phyloP scores from a whole-genome alignment of 1,139 yeast species.

The Saccharomyces hybrid region DNA sequence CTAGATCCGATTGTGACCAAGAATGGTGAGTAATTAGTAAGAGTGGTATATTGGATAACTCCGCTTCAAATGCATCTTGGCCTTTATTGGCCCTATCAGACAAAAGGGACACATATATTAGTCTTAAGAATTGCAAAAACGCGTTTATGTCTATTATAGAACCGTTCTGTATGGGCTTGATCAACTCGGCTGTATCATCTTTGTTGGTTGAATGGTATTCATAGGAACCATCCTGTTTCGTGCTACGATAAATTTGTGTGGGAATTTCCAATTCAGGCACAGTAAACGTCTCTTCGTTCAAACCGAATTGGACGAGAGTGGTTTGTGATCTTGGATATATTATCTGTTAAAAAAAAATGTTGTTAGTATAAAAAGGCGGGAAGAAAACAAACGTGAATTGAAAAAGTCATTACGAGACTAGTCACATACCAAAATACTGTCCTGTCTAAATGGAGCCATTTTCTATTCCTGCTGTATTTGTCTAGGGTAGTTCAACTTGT shows the following conservation, averaged over 20 bases:
- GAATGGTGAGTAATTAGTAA: conserved; percentile 54
- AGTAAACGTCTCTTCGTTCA: conserved; percentile 61
- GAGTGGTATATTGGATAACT: conserved; percentile 41
- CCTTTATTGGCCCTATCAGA: conserved; percentile 28
- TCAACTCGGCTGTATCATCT: conserved; percentile 36
- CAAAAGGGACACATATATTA: conserved; percentile 52
- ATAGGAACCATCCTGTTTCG: conserved; percentile 14
- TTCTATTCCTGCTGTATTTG: background rate
- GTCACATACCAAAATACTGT: conserved; percentile 25
- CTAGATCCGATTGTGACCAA: conserved; percentile 66
- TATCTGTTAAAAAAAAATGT: conserved; percentile 32
- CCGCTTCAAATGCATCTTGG: conserved; percentile 40
- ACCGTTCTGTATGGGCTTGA: conserved; percentile 60
- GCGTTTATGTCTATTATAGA: conserved; percentile 62
- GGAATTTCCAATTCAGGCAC: conserved; percentile 76
- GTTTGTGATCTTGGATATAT: conserved; percentile 72
- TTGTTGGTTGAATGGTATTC: conserved; percentile 36
- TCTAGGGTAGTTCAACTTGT: background rate
- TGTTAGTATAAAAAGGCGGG: conserved; percentile 1
- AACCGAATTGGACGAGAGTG: conserved; percentile 74
- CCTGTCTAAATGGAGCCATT: conserved; percentile 44
- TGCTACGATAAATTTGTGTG: conserved; percentile 58
- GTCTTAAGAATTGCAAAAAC: conserved; percentile 57
- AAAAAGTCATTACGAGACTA: background rate
- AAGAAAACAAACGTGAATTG: background rate